These are phyloP conservation scores for Dictyophora rubrovolvata DNA, from an alignment of 768 basidiomycete species.

Conservation along the genomic window DNA sequence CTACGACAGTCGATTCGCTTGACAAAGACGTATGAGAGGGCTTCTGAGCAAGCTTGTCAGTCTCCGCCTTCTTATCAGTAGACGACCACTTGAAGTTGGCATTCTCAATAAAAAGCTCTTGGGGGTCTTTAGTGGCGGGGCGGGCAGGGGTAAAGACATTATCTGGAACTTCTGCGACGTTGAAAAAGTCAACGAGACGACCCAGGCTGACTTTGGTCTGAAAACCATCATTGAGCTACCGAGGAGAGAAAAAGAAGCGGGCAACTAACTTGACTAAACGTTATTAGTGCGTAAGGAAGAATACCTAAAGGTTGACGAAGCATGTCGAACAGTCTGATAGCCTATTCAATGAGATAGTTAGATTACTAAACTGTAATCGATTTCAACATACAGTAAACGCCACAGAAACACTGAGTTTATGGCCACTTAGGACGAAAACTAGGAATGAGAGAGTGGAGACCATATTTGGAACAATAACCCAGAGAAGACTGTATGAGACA, in stretches of 20 bases:
- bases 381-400: conserved; percentile 25
- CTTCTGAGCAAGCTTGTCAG: neutral
- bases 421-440: conserved; percentile 22
- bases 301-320: conserved; percentile 9
- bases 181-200: conserved; percentile 28
- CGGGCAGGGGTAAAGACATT: conserved; percentile 25
- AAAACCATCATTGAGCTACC: neutral
- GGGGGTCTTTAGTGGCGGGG: conserved; percentile 5
- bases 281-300: conserved; percentile 10
- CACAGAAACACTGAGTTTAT: conserved; percentile 27
- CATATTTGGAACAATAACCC: conserved; percentile 23
- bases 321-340: conserved; percentile 9
- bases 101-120: conserved; percentile 23
- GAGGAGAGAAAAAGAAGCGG: neutral
- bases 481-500: conserved; percentile 23
- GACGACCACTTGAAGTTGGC: conserved; percentile 25
- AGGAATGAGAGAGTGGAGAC: conserved; percentile 26
- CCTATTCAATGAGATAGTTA: neutral
- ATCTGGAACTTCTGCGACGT: conserved; percentile 28
- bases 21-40: neutral
- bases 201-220: conserved; percentile 23
- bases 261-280: neutral
- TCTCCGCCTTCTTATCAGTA: conserved; percentile 11
- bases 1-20: neutral
- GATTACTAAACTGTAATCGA: neutral